Evolutionary conservation across 2,329 filamentous ascomycete species (phyloP).

Genomic region (Colletotrichum melonis): DNA sequence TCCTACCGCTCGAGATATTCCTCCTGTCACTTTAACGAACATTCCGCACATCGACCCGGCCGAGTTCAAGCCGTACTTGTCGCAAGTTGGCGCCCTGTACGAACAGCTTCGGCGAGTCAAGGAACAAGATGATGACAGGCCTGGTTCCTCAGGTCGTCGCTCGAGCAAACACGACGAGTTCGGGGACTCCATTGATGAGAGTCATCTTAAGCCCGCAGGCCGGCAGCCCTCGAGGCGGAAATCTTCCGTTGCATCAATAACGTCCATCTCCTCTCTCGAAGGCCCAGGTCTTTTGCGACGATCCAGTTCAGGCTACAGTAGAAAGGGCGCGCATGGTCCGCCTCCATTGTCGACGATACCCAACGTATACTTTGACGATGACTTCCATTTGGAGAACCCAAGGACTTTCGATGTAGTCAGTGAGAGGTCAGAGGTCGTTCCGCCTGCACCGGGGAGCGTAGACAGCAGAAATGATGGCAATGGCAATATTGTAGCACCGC

Average conservation of each 20-base stretch:
- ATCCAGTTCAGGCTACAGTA: conserved; percentile 60
- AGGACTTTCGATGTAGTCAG: conserved; percentile 97
- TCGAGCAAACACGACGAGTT: conserved; percentile 56
- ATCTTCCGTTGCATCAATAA: conserved; percentile 57
- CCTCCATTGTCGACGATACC: conserved; percentile 94
- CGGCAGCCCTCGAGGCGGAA: conserved; percentile 52
- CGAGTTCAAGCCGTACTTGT: conserved; percentile 86
- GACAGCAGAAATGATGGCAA: conserved; percentile 68
- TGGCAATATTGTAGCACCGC: conserved; percentile 68
- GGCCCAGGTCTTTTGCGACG: conserved; percentile 54
- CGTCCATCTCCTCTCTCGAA: conserved; percentile 63
- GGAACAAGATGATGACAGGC: conserved; percentile 75
- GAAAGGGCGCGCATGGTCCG: conserved; percentile 75
- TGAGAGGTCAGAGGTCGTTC: conserved; percentile 95
- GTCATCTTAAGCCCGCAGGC: conserved; percentile 58
- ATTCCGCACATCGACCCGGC: conserved; percentile 83
- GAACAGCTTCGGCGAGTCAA: conserved; percentile 89
- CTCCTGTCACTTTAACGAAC: conserved; percentile 90
- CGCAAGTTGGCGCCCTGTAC: conserved; percentile 87
- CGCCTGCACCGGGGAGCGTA: conserved; percentile 65
- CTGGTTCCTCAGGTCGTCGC: conserved; percentile 43
- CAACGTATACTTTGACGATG: conserved; percentile 91
- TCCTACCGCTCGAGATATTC: conserved; percentile 89
- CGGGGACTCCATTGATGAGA: conserved; percentile 52
- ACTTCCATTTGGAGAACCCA: conserved; percentile 95